Conservation (phyloP, 2,329 filamentous ascomycete species). For the Rhynchosporium graminicola region DNA sequence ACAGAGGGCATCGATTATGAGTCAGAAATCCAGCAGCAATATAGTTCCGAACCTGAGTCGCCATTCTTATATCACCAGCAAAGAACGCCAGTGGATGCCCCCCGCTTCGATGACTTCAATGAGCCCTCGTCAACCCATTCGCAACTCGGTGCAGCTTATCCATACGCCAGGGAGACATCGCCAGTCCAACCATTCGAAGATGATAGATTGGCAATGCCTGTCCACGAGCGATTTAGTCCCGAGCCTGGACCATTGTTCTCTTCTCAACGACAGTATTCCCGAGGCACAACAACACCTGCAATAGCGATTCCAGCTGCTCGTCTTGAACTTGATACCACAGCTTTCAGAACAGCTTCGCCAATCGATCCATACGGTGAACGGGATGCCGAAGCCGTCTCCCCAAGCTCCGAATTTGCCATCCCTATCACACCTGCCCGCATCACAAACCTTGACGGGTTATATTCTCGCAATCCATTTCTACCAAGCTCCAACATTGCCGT, state of each 20-base stretch:
- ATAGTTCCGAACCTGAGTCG: background rate
- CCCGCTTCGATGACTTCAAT: background rate
- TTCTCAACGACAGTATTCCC: background rate
- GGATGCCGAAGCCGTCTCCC: background rate
- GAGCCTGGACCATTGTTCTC: background rate
- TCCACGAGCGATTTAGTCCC: background rate
- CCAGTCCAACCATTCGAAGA: constrained; percentile 3
- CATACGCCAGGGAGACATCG: background rate
- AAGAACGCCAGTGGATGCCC: background rate
- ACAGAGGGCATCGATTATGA: too few relatives aligned
- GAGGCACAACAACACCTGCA: background rate
- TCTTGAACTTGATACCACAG: constrained; percentile 3
- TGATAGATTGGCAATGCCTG: background rate
- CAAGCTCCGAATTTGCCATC: constrained; percentile 9
- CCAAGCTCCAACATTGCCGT: background rate
- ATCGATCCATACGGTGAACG: constrained; percentile 2
- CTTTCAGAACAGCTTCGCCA: background rate
- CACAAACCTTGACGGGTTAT: background rate
- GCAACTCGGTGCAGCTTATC: background rate
- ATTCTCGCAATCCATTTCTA: background rate
- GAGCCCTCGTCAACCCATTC: background rate
- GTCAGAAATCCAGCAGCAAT: background rate
- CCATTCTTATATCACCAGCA: background rate
- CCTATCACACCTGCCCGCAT: constrained; percentile 9
- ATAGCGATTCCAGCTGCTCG: background rate